Evolutionary conservation across 2,329 filamentous ascomycete species (phyloP).

Genomic region (Verruconis gallopava): DNA sequence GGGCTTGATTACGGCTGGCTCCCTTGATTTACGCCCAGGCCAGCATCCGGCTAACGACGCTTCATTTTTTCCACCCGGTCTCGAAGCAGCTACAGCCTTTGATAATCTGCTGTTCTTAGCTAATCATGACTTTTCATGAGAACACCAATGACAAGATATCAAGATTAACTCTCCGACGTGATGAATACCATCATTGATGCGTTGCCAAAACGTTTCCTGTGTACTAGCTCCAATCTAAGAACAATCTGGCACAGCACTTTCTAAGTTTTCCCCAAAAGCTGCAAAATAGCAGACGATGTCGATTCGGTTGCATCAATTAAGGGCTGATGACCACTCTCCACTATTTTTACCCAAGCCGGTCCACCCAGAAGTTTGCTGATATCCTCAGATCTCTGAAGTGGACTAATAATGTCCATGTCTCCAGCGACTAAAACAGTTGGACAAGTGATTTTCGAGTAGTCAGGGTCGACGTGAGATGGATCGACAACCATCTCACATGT

Average conservation of each 20-base stretch:
- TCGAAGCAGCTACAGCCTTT: not conserved
- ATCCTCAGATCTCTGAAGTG: not conserved
- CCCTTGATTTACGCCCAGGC: too few species aligned
- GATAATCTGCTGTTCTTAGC: conserved; percentile 2
- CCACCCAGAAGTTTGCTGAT: conserved; percentile 1
- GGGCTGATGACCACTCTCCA: conserved; percentile 5
- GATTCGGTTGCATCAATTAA: not conserved
- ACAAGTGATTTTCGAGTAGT: conserved; percentile 4
- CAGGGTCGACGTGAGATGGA: not conserved
- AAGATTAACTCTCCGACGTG: too few species aligned
- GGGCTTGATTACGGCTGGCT: too few species aligned
- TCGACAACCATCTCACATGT: conserved; percentile 1
- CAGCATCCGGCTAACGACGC: too few species aligned
- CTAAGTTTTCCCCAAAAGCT: not conserved
- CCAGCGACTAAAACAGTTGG: not conserved
- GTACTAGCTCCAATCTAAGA: too few species aligned
- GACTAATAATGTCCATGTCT: conserved; percentile 4
- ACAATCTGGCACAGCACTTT: too few species aligned
- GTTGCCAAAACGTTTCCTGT: too few species aligned
- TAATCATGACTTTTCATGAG: conserved; percentile 3
- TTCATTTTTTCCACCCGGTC: too few species aligned
- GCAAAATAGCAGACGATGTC: not conserved
- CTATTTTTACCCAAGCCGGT: not conserved
- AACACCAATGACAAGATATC: too few species aligned
- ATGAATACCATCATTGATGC: too few species aligned